Conservation (phyloP, 768 basidiomycete genomes). For the Calocybe cyanea region DNA sequence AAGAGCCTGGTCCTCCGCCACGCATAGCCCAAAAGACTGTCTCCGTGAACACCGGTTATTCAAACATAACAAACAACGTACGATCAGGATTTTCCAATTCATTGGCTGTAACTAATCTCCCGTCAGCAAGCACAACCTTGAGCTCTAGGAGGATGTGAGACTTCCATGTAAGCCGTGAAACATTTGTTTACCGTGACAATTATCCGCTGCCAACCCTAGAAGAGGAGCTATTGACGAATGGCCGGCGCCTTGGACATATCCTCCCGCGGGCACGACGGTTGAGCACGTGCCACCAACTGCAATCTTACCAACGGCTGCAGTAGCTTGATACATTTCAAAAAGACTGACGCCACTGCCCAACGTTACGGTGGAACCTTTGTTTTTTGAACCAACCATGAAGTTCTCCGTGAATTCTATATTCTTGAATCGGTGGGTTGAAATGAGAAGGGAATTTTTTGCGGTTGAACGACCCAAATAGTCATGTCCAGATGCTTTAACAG, state of each 20-base stretch:
- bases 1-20: slow-evolving; percentile 28
- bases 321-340: slow-evolving; percentile 16
- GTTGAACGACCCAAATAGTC: slow-evolving; percentile 33
- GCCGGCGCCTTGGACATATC: slow-evolving; percentile 31
- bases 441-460: slow-evolving; percentile 25
- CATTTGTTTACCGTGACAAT: slow-evolving; percentile 13
- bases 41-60: no score
- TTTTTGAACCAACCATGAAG: background rate
- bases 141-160: slow-evolving; percentile 20
- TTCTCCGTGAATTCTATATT: slow-evolving; percentile 20
- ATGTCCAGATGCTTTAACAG: slow-evolving; percentile 30
- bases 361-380: slow-evolving; percentile 22
- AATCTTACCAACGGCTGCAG: slow-evolving; percentile 19
- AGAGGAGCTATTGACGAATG: slow-evolving; percentile 24
- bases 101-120: slow-evolving; percentile 22
- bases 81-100: slow-evolving; percentile 21
- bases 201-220: slow-evolving; percentile 23
- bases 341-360: slow-evolving; percentile 24
- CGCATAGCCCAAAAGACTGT: slow-evolving; percentile 26
- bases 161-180: background rate
- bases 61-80: slow-evolving; percentile 4
- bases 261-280: slow-evolving; percentile 27
- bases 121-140: slow-evolving; percentile 27
- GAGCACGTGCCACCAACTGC: slow-evolving; percentile 23
- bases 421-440: slow-evolving; percentile 27